Percentiles rank a stretch among this genome's conserved stretches.
These are phyloP conservation scores for Mayamaea pseudoterrestris DNA, from an alignment of 108 stramenopile genomes.

Conservation along the genomic window DNA sequence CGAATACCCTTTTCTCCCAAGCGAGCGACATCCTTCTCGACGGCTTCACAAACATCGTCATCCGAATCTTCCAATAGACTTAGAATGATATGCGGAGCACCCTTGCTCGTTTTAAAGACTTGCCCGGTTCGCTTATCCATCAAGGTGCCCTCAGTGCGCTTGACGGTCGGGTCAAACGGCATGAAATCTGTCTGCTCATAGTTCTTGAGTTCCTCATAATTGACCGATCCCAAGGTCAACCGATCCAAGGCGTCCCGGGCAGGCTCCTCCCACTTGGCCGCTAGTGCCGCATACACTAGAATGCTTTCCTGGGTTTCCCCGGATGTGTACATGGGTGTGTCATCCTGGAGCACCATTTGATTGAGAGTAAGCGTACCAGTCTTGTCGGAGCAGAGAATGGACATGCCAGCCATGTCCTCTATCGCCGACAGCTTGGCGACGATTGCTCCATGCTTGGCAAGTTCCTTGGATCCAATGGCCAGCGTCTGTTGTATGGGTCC, in stretches of 20 bases:
- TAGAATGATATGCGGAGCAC: constrained; percentile 63
- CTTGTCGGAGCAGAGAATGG: constrained; percentile 78
- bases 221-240: constrained; percentile 28
- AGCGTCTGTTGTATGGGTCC: too few relatives aligned
- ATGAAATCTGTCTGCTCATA: constrained; percentile 42
- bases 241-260: constrained; percentile 53
- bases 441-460: constrained; percentile 54
- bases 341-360: constrained; percentile 51
- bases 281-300: constrained; percentile 45
- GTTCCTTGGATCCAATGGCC: constrained; percentile 58
- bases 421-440: constrained; percentile 74
- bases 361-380: constrained; percentile 79
- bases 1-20: constrained; percentile 61
- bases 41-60: constrained; percentile 13
- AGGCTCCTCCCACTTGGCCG: constrained; percentile 48
- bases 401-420: constrained; percentile 72
- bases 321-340: constrained; percentile 29
- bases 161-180: constrained; percentile 70
- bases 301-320: constrained; percentile 38
- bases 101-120: constrained; percentile 55
- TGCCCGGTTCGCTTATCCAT: constrained; percentile 21
- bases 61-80: constrained; percentile 16
- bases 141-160: constrained; percentile 60
- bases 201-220: constrained; percentile 20
- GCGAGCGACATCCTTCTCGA: constrained; percentile 33